Evolutionary conservation across 805 yeast species (phyloP).

Genomic region (Kodamaea kaohsiungensis): DNA sequence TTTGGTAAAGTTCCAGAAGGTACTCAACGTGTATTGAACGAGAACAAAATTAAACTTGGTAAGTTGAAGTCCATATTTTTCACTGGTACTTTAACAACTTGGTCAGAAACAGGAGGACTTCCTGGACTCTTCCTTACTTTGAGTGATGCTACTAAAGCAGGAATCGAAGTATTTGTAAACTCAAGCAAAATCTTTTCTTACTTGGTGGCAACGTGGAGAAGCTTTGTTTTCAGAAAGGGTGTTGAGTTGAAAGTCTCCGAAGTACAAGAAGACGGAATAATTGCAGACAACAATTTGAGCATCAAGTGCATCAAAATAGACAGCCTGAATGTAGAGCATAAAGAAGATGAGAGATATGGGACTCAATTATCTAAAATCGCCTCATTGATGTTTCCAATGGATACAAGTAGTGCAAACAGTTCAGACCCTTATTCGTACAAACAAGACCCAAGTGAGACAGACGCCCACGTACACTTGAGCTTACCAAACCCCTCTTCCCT

Average conservation of each 20-base stretch:
- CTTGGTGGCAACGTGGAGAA: conserved; percentile 79
- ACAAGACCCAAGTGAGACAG: conserved; percentile 38
- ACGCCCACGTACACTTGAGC: conserved; percentile 38
- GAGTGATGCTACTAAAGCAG: conserved; percentile 71
- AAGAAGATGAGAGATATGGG: background rate
- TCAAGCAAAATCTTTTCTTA: conserved; percentile 37
- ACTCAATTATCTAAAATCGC: conserved; percentile 38
- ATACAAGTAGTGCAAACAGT: conserved; percentile 40
- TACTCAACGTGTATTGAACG: conserved; percentile 71
- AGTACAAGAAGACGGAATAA: conserved; percentile 27
- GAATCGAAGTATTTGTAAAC: conserved; percentile 54
- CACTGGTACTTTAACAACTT: conserved; percentile 67
- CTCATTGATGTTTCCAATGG: conserved; percentile 58
- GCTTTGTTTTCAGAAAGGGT: conserved; percentile 80
- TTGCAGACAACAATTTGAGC: conserved; percentile 38
- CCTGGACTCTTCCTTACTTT: conserved; percentile 87
- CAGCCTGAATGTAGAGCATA: background rate
- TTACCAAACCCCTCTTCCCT: conserved; percentile 26
- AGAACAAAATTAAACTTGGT: conserved; percentile 56
- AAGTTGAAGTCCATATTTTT: conserved; percentile 67
- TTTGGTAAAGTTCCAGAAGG: conserved; percentile 89
- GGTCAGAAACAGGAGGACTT: conserved; percentile 86
- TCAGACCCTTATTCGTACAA: conserved; percentile 39
- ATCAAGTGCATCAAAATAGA: conserved; percentile 40
- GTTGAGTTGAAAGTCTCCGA: conserved; percentile 47